Conservation (phyloP, 805 yeast genomes). For the Nakazawaea ishiwadae region DNA sequence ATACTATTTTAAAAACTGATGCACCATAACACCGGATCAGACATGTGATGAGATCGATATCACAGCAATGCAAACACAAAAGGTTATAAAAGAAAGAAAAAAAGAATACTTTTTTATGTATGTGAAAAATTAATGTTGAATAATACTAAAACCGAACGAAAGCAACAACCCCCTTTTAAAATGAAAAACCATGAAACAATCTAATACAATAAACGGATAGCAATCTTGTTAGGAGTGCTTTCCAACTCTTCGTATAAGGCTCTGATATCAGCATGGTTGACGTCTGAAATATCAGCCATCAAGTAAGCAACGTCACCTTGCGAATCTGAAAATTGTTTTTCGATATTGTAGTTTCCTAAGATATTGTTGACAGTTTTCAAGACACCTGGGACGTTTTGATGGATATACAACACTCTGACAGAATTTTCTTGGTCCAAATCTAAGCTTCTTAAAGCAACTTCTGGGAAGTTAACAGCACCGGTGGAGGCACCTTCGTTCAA, state of each 20-base stretch:
- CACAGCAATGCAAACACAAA: neutral
- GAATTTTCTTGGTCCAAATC: constrained; percentile 82
- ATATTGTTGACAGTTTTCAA: constrained; percentile 95
- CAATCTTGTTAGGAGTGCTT: constrained; percentile 84
- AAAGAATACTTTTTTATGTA: neutral
- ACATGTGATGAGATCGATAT: too few relatives aligned
- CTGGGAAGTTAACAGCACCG: constrained; percentile 99
- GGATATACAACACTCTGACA: constrained; percentile 93
- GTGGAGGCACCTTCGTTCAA: constrained; percentile 93
- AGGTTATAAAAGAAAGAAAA: neutral
- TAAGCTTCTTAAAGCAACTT: constrained; percentile 84
- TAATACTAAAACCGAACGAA: neutral
- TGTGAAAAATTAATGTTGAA: constrained; percentile 7
- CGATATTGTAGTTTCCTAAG: constrained; percentile 90
- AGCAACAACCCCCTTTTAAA: neutral
- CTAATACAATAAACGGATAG: constrained; percentile 84
- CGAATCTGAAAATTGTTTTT: constrained; percentile 97
- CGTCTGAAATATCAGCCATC: constrained; percentile 95
- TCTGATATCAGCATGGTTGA: constrained; percentile 77
- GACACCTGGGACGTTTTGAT: constrained; percentile 98
- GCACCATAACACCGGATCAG: too few relatives aligned
- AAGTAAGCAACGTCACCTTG: constrained; percentile 93
- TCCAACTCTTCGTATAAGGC: constrained; percentile 79
- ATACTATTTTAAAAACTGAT: too few relatives aligned
- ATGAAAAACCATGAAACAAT: neutral